Conservation (phyloP, 495 filamentous ascomycete species). For the Cercophora samala region DNA sequence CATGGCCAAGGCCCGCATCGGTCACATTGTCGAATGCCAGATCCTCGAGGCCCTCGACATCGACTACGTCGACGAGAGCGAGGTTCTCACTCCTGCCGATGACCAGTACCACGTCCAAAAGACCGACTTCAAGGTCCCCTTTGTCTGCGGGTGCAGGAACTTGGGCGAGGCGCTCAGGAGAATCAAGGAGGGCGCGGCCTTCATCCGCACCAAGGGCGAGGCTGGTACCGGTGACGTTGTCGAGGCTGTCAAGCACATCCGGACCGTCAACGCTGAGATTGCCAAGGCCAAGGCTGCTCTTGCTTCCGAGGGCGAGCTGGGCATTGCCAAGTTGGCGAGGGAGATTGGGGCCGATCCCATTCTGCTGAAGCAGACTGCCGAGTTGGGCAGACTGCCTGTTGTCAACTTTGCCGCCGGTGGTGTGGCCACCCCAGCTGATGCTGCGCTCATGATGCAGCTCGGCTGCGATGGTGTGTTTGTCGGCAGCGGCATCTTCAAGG, state of each 20-base stretch:
- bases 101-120: conserved; percentile 89
- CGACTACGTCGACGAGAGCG: conserved; percentile 97
- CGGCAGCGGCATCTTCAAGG: conserved; percentile 94
- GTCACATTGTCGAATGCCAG: conserved; percentile 97
- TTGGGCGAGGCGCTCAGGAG: conserved; percentile 89
- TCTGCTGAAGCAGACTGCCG: conserved; percentile 78
- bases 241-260: conserved; percentile 94
- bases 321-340: conserved; percentile 72
- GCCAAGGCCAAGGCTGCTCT: conserved; percentile 64
- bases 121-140: conserved; percentile 75
- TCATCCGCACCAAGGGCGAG: conserved; percentile 99
- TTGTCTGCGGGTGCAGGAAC: conserved; percentile 96
- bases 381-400: conserved; percentile 84
- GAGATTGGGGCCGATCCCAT: conserved; percentile 73
- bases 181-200: conserved; percentile 91
- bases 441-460: conserved; percentile 98
- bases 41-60: conserved; percentile 92
- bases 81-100: conserved; percentile 95
- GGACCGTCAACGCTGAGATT: conserved; percentile 83
- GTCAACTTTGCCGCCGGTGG: conserved; percentile 99
- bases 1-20: conserved; percentile 98
- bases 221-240: conserved; percentile 98
- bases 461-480: conserved; percentile 98
- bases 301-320: conserved; percentile 56
- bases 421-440: conserved; percentile 93